Conservation (phyloP, 2,329 filamentous ascomycete genomes). For the Madurella mycetomatis region DNA sequence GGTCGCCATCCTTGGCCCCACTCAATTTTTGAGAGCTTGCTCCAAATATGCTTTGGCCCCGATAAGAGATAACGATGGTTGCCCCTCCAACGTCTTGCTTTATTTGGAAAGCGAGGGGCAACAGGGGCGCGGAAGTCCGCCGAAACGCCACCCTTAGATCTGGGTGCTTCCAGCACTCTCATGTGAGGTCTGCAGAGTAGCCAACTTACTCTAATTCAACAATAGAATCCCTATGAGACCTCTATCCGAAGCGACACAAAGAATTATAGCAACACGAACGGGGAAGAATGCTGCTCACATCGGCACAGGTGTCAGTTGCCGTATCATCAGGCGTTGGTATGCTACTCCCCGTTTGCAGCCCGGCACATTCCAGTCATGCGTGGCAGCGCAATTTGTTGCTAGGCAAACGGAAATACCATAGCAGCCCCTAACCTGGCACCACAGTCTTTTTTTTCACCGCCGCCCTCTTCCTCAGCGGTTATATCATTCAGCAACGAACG, state of each 20-base stretch:
- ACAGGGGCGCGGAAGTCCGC: not conserved
- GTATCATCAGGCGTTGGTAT: constrained; percentile 61
- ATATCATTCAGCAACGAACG: constrained; percentile 81
- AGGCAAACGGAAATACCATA: not conserved
- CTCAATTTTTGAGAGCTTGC: constrained; percentile 1
- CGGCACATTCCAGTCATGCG: not conserved
- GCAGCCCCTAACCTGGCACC: not conserved
- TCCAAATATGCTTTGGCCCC: constrained; percentile 9
- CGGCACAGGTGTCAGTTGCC: constrained; percentile 65
- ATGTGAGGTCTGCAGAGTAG: not conserved
- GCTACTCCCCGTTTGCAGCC: constrained; percentile 23
- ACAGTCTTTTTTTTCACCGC: constrained; percentile 71
- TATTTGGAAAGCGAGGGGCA: constrained; percentile 9
- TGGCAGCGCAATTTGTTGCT: not conserved
- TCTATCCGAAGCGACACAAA: no score
- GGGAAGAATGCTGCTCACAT: constrained; percentile 55
- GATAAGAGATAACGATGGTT: constrained; percentile 29
- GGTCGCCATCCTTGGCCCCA: not conserved
- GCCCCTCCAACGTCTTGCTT: constrained; percentile 8
- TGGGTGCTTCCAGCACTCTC: not conserved
- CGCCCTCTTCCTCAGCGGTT: constrained; percentile 82
- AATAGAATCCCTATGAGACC: no score
- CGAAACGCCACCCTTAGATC: not conserved
- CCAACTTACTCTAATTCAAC: no score
- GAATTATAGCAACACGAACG: not conserved